phyloP scores from a whole-genome alignment of 2,329 filamentous ascomycete genomes.

The Neurospora crassa region DNA sequence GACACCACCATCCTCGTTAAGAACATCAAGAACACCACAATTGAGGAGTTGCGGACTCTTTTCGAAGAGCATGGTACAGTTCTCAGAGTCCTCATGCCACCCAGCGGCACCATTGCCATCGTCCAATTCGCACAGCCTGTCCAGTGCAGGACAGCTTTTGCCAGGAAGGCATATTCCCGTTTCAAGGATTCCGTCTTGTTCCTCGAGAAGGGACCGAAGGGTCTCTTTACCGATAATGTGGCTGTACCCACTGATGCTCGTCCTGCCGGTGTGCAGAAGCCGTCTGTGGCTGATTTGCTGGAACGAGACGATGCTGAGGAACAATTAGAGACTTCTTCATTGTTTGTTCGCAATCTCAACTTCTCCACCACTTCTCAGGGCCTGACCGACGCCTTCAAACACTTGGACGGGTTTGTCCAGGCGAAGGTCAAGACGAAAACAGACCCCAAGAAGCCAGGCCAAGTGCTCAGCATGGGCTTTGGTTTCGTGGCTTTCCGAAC shows the following conservation, averaged over 20 bases:
- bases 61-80: constrained; percentile 83
- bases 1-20: constrained; percentile 87
- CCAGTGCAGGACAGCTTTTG: constrained; percentile 76
- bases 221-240: constrained; percentile 49
- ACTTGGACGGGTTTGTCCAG: constrained; percentile 79
- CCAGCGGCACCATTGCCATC: constrained; percentile 86
- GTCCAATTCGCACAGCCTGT: constrained; percentile 74
- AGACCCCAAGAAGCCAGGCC: constrained; percentile 81
- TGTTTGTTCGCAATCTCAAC: constrained; percentile 91
- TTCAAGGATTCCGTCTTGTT: constrained; percentile 88
- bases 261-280: constrained; percentile 43
- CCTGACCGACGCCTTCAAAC: constrained; percentile 67
- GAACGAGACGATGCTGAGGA: constrained; percentile 43
- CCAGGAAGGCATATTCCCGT: constrained; percentile 76
- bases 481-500: constrained; percentile 85
- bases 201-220: constrained; percentile 83
- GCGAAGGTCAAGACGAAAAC: constrained; percentile 88
- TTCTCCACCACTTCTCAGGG: constrained; percentile 75
- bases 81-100: constrained; percentile 78
- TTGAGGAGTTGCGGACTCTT: constrained; percentile 67
- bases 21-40: constrained; percentile 79
- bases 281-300: constrained; percentile 60
- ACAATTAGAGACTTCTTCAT: constrained; percentile 57
- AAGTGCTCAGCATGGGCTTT: constrained; percentile 92
- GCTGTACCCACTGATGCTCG: constrained; percentile 24